A percentile compares a stretch with the other conserved stretches of the same genome.
These are phyloP conservation scores for Wilhelminamyces savonicus DNA, from an alignment of 805 yeast genomes.

Conservation along the genomic window DNA sequence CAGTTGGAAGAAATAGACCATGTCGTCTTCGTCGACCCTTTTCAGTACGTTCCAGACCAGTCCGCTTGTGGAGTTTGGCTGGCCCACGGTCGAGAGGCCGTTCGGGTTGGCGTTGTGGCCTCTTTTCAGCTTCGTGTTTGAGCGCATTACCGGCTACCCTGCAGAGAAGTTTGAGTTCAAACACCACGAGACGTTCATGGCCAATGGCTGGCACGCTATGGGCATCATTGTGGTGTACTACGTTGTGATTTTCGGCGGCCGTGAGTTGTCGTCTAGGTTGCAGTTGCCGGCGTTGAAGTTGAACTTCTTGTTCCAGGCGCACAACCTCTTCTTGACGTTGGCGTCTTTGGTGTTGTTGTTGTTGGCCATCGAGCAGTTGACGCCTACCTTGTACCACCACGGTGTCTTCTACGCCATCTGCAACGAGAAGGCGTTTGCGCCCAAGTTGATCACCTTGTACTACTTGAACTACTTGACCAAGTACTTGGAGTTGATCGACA, in stretches of 20 bases:
- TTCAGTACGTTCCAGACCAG: too few relatives aligned
- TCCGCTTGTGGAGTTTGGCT: conserved; percentile 21
- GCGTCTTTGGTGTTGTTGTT: conserved; percentile 61
- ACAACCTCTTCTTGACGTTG: conserved; percentile 69
- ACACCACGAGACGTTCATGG: conserved; percentile 61
- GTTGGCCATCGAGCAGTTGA: conserved; percentile 75
- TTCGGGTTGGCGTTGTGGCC: conserved; percentile 66
- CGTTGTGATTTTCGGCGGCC: conserved; percentile 59
- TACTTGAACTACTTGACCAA: conserved; percentile 90
- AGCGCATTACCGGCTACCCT: conserved; percentile 43
- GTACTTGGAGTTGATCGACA: conserved; percentile 83
- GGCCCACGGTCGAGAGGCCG: conserved; percentile 39
- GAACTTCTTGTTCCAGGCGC: conserved; percentile 74
- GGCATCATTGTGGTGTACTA: conserved; percentile 32
- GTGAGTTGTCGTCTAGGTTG: conserved; percentile 46
- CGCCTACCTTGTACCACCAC: conserved; percentile 67
- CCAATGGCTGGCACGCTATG: conserved; percentile 52
- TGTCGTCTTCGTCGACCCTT: too few relatives aligned
- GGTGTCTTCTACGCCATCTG: conserved; percentile 87
- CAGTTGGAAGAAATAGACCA: too few relatives aligned
- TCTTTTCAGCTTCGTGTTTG: conserved; percentile 47
- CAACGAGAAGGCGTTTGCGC: conserved; percentile 71
- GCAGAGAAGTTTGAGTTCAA: conserved; percentile 65
- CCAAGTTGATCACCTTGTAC: conserved; percentile 74
- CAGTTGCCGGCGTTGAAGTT: conserved; percentile 64